Percentiles rank a stretch among this genome's conserved stretches.
Conservation (phyloP, 352 stramenopile genomes). For the Aphanomyces cochlioides region DNA sequence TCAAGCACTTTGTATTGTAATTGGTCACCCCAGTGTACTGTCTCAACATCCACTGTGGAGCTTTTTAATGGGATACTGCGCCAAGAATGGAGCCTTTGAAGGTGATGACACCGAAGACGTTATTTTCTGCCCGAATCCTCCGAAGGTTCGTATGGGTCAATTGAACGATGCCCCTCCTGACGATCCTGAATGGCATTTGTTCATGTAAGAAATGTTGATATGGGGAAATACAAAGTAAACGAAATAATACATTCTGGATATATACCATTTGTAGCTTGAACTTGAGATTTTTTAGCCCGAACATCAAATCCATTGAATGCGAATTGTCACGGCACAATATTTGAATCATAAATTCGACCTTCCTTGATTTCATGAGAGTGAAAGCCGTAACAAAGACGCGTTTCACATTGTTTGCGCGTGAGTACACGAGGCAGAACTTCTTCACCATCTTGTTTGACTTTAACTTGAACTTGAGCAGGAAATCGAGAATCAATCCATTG, state of each 20-base stretch:
- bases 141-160: not conserved
- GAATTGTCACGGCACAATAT: not conserved
- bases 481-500: constrained; percentile 64
- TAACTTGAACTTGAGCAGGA: constrained; percentile 47
- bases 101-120: not conserved
- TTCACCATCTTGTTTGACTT: constrained; percentile 34
- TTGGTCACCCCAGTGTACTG: constrained; percentile 61
- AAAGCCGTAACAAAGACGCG: constrained; percentile 41
- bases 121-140: not conserved
- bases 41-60: constrained; percentile 39
- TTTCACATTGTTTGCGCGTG: constrained; percentile 46
- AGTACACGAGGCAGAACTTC: constrained; percentile 32
- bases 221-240: too few relatives aligned
- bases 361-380: constrained; percentile 29
- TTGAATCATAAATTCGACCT: constrained; percentile 24
- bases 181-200: constrained; percentile 3
- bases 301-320: not conserved
- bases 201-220: not conserved
- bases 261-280: not conserved
- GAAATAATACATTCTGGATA: too few relatives aligned
- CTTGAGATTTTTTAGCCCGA: not conserved
- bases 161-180: not conserved
- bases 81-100: constrained; percentile 18
- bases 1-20: constrained; percentile 57
- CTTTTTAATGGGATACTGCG: constrained; percentile 30